Percentiles rank a stretch among this genome's conserved stretches.
Evolutionary conservation across 192 early-diverging fungal genomes (phyloP).

Genomic region (Podila horticola): DNA sequence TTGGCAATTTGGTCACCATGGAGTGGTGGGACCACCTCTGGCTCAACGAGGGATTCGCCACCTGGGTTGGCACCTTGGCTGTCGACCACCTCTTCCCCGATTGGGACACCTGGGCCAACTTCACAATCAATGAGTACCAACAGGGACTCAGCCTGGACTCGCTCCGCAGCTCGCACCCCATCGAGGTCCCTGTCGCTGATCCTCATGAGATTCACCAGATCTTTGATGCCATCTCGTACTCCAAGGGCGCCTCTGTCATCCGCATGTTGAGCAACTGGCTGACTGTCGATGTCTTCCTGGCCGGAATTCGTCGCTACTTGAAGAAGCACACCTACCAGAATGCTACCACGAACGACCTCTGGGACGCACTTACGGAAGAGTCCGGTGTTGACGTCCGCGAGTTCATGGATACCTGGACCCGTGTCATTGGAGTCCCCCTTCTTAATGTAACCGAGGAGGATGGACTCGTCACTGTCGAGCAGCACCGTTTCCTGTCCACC

Average conservation of each 20-base stretch:
- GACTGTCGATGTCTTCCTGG: constrained; percentile 54
- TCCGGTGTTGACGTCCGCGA: constrained; percentile 66
- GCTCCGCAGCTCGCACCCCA: constrained; percentile 81
- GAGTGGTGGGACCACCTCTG: constrained; percentile 76
- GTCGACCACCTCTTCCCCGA: constrained; percentile 77
- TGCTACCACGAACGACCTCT: constrained; percentile 75
- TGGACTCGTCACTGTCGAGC: constrained; percentile 63
- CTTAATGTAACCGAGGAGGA: constrained; percentile 63
- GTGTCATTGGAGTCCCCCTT: constrained; percentile 73
- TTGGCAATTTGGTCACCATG: constrained; percentile 90
- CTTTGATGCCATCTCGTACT: constrained; percentile 86
- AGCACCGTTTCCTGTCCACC: constrained; percentile 75
- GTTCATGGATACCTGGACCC: constrained; percentile 81
- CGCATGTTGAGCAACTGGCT: constrained; percentile 75
- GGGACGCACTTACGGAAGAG: constrained; percentile 66
- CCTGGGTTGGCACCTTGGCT: constrained; percentile 72
- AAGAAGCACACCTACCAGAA: constrained; percentile 69
- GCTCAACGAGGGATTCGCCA: constrained; percentile 92
- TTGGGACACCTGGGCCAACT: constrained; percentile 76
- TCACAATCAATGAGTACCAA: constrained; percentile 68
- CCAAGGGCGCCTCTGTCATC: constrained; percentile 82
- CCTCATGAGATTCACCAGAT: constrained; percentile 79
- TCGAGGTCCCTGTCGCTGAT: constrained; percentile 73
- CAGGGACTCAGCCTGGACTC: constrained; percentile 73
- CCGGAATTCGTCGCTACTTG: constrained; percentile 64